Evolutionary conservation across 306 rosid species (phyloP).

Genomic region (Medicago ruthenica): DNA sequence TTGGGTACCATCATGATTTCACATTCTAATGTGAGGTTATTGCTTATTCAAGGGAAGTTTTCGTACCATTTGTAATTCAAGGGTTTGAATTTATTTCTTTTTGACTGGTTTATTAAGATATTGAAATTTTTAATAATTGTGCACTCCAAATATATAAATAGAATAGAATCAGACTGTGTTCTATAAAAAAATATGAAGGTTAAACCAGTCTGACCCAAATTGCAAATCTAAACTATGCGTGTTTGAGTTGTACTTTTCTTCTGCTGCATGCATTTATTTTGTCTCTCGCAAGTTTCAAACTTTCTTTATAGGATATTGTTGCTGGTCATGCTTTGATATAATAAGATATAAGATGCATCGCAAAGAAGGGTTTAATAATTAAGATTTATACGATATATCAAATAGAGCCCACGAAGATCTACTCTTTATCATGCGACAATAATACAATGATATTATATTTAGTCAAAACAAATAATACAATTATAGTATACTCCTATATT

Average conservation of each 20-base stretch:
- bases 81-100: background rate
- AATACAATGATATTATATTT: no score
- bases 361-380: background rate
- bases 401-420: background rate
- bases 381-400: background rate
- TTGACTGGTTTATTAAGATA: background rate
- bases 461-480: no score
- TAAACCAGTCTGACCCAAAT: background rate
- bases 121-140: background rate
- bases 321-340: background rate
- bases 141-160: background rate
- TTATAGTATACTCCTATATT: no score
- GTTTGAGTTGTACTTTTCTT: conserved; percentile 26
- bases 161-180: background rate
- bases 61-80: background rate
- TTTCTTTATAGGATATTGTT: background rate
- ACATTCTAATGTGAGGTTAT: background rate
- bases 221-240: background rate
- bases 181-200: background rate
- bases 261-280: conserved; percentile 2
- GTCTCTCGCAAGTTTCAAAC: background rate
- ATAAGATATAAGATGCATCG: background rate
- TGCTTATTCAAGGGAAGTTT: background rate
- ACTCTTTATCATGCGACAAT: no score
- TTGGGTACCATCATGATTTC: background rate